Evolutionary conservation across 805 yeast species (phyloP).

Genomic region (Hanseniaspora mollemarum): DNA sequence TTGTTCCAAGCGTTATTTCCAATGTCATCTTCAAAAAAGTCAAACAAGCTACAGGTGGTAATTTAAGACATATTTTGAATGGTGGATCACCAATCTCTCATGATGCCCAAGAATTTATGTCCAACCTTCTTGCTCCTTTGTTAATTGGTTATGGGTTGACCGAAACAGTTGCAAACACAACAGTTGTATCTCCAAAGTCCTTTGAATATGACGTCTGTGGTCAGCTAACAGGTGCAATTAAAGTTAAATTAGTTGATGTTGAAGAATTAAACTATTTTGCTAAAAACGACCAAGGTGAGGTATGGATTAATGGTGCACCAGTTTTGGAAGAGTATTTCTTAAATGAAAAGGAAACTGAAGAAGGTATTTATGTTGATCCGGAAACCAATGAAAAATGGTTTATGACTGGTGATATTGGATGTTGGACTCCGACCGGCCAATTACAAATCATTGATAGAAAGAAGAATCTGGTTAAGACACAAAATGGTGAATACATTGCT

Average conservation of each 20-base stretch:
- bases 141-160: constrained; percentile 93
- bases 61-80: constrained; percentile 57
- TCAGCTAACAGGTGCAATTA: constrained; percentile 67
- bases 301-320: constrained; percentile 63
- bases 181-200: constrained; percentile 51
- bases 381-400: constrained; percentile 46
- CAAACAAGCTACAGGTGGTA: constrained; percentile 91
- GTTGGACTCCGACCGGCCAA: constrained; percentile 74
- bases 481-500: constrained; percentile 95
- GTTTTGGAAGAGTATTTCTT: constrained; percentile 69
- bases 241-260: constrained; percentile 82
- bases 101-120: constrained; percentile 72
- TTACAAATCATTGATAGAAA: constrained; percentile 81
- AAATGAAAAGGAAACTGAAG: constrained; percentile 69
- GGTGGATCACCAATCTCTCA: constrained; percentile 87
- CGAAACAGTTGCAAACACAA: constrained; percentile 85
- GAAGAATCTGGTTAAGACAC: constrained; percentile 91
- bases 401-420: constrained; percentile 92
- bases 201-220: constrained; percentile 74
- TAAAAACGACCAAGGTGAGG: constrained; percentile 85
- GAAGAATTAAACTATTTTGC: constrained; percentile 86
- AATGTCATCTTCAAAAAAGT: constrained; percentile 70
- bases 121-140: constrained; percentile 71
- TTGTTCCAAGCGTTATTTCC: constrained; percentile 51
- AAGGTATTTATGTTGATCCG: constrained; percentile 39